These are phyloP conservation scores for Termitomyces sp. DNA, from an alignment of 768 basidiomycete species.

Conservation along the genomic window DNA sequence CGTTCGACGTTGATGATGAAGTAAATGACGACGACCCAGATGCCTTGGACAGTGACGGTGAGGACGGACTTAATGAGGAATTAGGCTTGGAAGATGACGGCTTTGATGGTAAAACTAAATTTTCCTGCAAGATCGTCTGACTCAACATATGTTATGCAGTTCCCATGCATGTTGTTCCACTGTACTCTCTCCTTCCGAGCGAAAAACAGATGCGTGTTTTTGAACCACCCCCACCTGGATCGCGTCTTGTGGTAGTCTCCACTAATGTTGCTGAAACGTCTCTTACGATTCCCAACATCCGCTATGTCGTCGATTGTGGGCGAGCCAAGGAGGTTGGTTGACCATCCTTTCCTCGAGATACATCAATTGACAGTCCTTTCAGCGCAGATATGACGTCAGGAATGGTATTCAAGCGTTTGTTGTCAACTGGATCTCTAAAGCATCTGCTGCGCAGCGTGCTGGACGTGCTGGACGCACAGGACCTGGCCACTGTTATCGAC, in stretches of 20 bases:
- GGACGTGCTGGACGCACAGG: constrained; percentile 98
- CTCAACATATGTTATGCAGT: constrained; percentile 36
- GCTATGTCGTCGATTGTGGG: constrained; percentile 97
- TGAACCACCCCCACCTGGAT: constrained; percentile 71
- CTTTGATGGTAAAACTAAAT: constrained; percentile 49
- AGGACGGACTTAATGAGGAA: constrained; percentile 50
- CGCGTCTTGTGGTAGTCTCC: constrained; percentile 88
- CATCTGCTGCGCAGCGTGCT: constrained; percentile 89
- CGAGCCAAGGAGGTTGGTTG: constrained; percentile 82
- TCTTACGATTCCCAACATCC: constrained; percentile 93
- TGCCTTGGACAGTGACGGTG: constrained; percentile 71
- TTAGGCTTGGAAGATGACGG: constrained; percentile 63
- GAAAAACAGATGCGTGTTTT: constrained; percentile 97
- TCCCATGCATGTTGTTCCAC: constrained; percentile 91
- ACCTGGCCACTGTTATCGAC: constrained; percentile 95
- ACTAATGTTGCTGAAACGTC: constrained; percentile 98
- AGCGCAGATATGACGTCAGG: constrained; percentile 80
- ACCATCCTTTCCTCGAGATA: neutral
- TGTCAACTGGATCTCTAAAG: constrained; percentile 92
- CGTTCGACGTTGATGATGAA: constrained; percentile 66
- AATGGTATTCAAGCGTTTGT: constrained; percentile 91
- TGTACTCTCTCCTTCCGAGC: constrained; percentile 89
- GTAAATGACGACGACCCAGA: constrained; percentile 67
- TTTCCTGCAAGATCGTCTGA: neutral
- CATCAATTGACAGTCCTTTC: neutral